Base-by-base conservation (phyloP, 2,329 filamentous ascomycete genomes). In the Camillea tinctor region DNA sequence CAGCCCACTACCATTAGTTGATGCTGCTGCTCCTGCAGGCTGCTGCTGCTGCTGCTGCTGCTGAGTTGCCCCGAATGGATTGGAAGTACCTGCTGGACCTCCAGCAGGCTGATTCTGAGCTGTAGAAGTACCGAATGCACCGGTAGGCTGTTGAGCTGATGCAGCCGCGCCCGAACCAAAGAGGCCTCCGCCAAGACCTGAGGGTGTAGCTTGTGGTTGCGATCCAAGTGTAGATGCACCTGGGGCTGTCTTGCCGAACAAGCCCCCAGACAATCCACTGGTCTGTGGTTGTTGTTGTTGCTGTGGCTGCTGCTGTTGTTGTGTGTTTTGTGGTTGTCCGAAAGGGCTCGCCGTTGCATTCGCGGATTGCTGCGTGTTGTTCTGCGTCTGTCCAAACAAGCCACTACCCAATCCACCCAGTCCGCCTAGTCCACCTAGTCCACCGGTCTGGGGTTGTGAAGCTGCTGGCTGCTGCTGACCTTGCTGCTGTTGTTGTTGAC, bases 1-100 rank as follows among this genome's bases (percentile, higher is more conserved):
- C 11, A 68, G 53, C n/a, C 60, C 58, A 48, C 59, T 71, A 63
- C 61, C 68, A 69, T 64, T 73, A 64, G 58, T 64, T 59, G 58
- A 65, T 60, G 64, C 69, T 57, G 57, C 55, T 56, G 36, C 36
- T 17, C n/a, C n/a, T n/a, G n/a, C n/a, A n/a, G n/a, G n/a, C n/a
- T n/a, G n/a, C n/a, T n/a, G n/a, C n/a, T n/a, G n/a, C n/a, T n/a
- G n/a, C n/a, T 64, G 58, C 26, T 66, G 68, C 56, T 62, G 66
- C 26, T 70, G 69, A 56, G 60, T 56, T 60, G 66, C 57, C 52
- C 69, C 66, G 23, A 71, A 66, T 15, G 69, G 52, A 49, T 65
- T 69, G 23, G 67, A 59, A 17, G 58, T 54, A 55, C 64, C 65
- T 51, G 56, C 52, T 50, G 58, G 30, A 48, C 60, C 59, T 21